phyloP scores from a whole-genome alignment of 352 stramenopile species.

The Globisporangium apiculatum region DNA sequence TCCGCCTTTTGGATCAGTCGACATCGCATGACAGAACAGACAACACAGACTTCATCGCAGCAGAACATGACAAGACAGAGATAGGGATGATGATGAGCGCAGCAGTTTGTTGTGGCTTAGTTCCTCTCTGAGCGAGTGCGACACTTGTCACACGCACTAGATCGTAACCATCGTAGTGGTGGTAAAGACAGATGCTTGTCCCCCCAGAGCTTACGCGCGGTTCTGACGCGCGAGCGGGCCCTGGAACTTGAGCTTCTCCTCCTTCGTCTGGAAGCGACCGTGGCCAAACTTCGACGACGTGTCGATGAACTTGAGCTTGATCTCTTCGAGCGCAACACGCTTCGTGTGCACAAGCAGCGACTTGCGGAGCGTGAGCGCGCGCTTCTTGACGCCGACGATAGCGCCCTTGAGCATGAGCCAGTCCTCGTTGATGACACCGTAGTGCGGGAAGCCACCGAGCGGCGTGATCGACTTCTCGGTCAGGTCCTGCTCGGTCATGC shows the following conservation, averaged over 20 bases:
- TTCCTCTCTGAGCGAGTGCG: constrained; percentile 6
- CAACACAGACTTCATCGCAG: not conserved
- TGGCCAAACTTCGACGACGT: constrained; percentile 99
- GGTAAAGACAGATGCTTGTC: not conserved
- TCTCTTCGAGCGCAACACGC: constrained; percentile 96
- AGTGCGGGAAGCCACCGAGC: constrained; percentile 99
- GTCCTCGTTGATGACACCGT: constrained; percentile 99
- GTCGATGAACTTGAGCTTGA: constrained; percentile 95
- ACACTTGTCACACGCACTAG: constrained; percentile 5
- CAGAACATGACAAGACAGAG: not conserved
- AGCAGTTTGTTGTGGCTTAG: constrained; percentile 9
- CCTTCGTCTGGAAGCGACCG: constrained; percentile 99
- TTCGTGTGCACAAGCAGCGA: constrained; percentile 96
- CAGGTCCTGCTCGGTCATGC: constrained; percentile 98
- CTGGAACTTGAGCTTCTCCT: constrained; percentile 99
- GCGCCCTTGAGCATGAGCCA: constrained; percentile 99
- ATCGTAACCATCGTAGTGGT: not conserved
- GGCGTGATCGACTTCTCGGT: constrained; percentile 99
- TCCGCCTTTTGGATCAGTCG: too few species aligned
- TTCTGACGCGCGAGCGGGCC: constrained; percentile 93
- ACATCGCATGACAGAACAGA: not conserved
- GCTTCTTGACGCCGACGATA: constrained; percentile 98
- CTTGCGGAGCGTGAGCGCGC: constrained; percentile 98
- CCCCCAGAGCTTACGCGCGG: constrained; percentile 54
- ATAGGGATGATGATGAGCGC: constrained; percentile 9